phyloP scores from a whole-genome alignment of 2,329 filamentous ascomycete genomes.

The Aschersonia sp. region DNA sequence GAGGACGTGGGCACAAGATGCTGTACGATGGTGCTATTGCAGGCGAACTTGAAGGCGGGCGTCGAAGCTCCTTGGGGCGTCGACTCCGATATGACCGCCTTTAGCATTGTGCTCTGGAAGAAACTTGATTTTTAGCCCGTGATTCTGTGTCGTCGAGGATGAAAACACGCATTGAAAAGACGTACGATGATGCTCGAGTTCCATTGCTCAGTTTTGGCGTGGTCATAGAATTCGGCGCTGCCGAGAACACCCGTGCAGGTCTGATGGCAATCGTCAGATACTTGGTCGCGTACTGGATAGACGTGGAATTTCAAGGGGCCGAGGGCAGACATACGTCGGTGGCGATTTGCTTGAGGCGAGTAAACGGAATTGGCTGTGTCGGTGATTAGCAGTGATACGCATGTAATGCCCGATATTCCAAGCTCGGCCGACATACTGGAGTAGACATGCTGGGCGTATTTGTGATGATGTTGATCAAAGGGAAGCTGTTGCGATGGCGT shows the following conservation, averaged over 20 bases:
- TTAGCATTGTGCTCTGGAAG: constrained; percentile 57
- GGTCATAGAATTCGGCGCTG: constrained; percentile 68
- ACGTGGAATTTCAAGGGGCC: neutral
- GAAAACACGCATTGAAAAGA: constrained; percentile 8
- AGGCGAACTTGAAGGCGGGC: constrained; percentile 78
- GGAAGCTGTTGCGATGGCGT: no score
- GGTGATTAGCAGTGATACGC: neutral
- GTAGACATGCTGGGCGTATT: constrained; percentile 19
- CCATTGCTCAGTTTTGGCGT: constrained; percentile 73
- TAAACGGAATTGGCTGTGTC: constrained; percentile 56
- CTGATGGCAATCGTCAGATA: constrained; percentile 25
- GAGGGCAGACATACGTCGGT: constrained; percentile 48
- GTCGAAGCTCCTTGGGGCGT: constrained; percentile 39
- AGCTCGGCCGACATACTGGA: constrained; percentile 14
- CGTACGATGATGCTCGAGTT: constrained; percentile 85
- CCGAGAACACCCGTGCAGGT: constrained; percentile 71
- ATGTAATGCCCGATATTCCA: neutral
- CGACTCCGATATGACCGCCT: constrained; percentile 63
- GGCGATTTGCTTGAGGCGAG: constrained; percentile 72
- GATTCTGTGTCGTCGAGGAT: constrained; percentile 1
- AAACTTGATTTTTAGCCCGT: neutral
- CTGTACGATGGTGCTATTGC: constrained; percentile 97
- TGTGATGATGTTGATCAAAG: constrained; percentile 4
- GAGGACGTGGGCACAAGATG: constrained; percentile 60
- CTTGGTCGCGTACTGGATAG: neutral